phyloP scores from a whole-genome alignment of 2,329 filamentous ascomycete genomes.

The Incumbomyces delicatus region DNA sequence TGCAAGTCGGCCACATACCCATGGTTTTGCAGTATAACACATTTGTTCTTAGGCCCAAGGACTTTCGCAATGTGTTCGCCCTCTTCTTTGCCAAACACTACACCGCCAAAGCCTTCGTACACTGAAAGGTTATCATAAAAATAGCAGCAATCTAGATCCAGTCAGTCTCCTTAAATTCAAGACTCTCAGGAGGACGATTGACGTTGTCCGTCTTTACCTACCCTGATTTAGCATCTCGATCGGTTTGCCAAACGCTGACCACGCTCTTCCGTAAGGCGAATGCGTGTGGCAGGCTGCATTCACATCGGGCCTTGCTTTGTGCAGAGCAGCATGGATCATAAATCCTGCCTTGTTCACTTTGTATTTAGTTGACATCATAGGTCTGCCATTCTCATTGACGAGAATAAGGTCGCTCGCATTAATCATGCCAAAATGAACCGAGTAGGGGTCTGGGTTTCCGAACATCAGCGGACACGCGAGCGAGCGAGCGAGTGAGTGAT shows the following conservation, averaged over 20 bases:
- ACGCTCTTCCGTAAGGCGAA: slow-evolving; percentile 39
- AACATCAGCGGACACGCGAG: too few relatives aligned
- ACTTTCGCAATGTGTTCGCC: slow-evolving; percentile 40
- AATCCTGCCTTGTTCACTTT: slow-evolving; percentile 38
- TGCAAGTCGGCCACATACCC: slow-evolving; percentile 18
- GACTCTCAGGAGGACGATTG: background rate
- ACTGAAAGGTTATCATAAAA: slow-evolving; percentile 42
- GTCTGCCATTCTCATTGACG: slow-evolving; percentile 52
- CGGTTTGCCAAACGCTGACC: slow-evolving; percentile 31
- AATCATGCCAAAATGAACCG: slow-evolving; percentile 51
- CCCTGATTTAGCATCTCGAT: slow-evolving; percentile 38
- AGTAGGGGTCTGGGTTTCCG: slow-evolving; percentile 42
- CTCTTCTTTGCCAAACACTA: slow-evolving; percentile 44
- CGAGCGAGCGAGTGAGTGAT: too few relatives aligned
- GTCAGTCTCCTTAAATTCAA: too few relatives aligned
- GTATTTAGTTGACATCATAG: slow-evolving; percentile 38
- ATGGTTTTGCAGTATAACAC: slow-evolving; percentile 45
- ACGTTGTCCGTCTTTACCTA: background rate
- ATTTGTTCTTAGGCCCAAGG: slow-evolving; percentile 39
- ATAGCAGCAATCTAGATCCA: slow-evolving; percentile 24
- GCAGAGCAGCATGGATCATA: slow-evolving; percentile 44
- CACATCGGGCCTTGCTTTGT: slow-evolving; percentile 45
- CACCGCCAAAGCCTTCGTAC: slow-evolving; percentile 44
- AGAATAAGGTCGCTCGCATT: slow-evolving; percentile 57
- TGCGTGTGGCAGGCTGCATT: slow-evolving; percentile 46